Base-by-base conservation (phyloP, 1,284 basidiomycete genomes). In the Phlebopus sp. region DNA sequence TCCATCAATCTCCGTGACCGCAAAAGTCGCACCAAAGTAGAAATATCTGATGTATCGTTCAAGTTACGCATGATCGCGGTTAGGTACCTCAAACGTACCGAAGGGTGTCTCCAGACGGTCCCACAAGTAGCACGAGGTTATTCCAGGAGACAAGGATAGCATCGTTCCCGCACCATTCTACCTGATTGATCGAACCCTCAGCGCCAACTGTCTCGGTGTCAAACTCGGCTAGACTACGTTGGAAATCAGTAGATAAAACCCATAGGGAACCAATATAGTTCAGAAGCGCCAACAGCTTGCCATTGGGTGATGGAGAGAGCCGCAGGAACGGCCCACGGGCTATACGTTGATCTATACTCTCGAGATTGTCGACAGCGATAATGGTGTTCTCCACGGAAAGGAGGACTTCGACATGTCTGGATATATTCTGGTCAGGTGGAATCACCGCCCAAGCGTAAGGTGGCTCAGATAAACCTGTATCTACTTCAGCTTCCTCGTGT, bases 81-180 rank as follows among this genome's bases (percentile, higher is more conserved):
- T 27, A 17, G 18, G 1, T 0, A 38, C 15, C 42, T 27, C 38
- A 8, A 35, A 73, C 87, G 59, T 63, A 95, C 90, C 81, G 80
- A 19, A 98, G 71, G 1, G 84, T 87, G 55, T 96, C 93, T 1
- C 93, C 94, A 54, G 86, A 91, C 4, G 96, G 96, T 2, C 96
- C 95, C 8, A 97, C 88, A 40, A 99, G 77, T 13, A 95, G 71
- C 0, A 87, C 87, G 38, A 86, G 72, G n/a, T 79, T 75, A 32
- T 82, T 80, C 88, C 92, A 98, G 2, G 84, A 86, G 14, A 98
- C 77, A 2, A 93, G 78, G 21, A 99, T 88, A 0, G 93, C 92
- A 67, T 99, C 94, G 63, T 94, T 94, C 5, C 95, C 95, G 62
- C 95, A 98, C 97, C 97, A 99, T 60, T 90, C 88, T 0, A 95